phyloP scores from a whole-genome alignment of 768 basidiomycete genomes.

The Auriscalpium vulgare region DNA sequence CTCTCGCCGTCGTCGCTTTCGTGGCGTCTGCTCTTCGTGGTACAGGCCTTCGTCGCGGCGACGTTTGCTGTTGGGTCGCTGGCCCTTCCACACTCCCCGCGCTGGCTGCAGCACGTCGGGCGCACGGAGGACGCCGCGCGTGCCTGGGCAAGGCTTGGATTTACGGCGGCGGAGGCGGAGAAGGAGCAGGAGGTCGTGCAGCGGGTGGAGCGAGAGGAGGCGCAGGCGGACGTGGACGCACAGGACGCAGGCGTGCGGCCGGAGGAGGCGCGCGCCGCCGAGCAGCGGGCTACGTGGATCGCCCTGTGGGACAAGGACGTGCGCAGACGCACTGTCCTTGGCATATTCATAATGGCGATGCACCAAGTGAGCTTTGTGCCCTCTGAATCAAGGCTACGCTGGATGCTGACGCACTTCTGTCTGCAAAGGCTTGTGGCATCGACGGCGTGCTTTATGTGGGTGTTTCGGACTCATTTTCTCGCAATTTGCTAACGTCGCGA shows the following conservation, averaged over 20 bases:
- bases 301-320: constrained; percentile 22
- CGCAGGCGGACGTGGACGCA: constrained; percentile 17
- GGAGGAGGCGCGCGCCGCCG: no score
- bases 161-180: constrained; percentile 20
- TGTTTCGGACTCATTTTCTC: not conserved
- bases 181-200: constrained; percentile 21
- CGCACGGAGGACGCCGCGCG: constrained; percentile 26
- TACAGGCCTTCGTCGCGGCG: no score
- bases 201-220: constrained; percentile 2
- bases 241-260: no score
- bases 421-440: constrained; percentile 24
- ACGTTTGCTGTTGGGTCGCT: no score
- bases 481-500: not conserved
- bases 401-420: not conserved
- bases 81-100: constrained; percentile 32
- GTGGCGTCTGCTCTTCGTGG: constrained; percentile 31
- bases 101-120: constrained; percentile 32
- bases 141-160: constrained; percentile 19
- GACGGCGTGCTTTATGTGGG: constrained; percentile 27
- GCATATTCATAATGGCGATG: constrained; percentile 36
- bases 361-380: constrained; percentile 24
- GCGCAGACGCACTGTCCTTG: constrained; percentile 29
- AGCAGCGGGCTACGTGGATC: constrained; percentile 9
- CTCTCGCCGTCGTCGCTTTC: constrained; percentile 21
- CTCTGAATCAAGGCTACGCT: no score